phyloP scores from a whole-genome alignment of 768 basidiomycete genomes.

The Suillus sp. region DNA sequence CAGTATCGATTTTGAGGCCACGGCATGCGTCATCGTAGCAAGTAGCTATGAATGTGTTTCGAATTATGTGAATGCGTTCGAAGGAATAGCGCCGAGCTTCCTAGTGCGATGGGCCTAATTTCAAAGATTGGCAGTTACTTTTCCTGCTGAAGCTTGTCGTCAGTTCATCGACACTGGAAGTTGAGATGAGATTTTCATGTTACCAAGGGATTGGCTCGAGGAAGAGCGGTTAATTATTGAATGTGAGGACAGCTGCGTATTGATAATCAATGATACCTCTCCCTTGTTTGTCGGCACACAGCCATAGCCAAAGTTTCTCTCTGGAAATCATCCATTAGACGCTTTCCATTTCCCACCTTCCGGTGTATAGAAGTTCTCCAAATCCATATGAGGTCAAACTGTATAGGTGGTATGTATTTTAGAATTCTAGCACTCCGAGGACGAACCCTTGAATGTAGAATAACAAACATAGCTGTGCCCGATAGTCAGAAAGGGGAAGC shows the following conservation, averaged over 20 bases:
- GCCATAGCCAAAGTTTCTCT: constrained; percentile 4
- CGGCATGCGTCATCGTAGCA: neutral
- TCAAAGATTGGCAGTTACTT: neutral
- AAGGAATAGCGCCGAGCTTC: neutral
- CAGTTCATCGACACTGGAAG: neutral
- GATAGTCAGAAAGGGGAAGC: neutral
- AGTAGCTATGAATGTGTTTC: neutral
- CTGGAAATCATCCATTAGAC: neutral
- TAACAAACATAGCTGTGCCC: neutral
- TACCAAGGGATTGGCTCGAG: neutral
- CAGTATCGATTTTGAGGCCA: neutral
- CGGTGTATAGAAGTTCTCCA: neutral
- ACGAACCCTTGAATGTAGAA: neutral
- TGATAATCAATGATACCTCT: neutral
- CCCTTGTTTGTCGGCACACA: neutral
- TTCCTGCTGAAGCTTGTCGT: neutral
- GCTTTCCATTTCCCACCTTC: neutral
- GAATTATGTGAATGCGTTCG: neutral
- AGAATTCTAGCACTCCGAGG: neutral
- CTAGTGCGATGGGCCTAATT: neutral
- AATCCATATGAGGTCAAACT: neutral
- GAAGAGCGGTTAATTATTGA: neutral
- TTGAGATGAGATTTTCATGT: neutral
- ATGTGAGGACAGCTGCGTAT: neutral
- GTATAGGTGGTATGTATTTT: neutral